A percentile compares a stretch with the other conserved stretches of the same genome.
Evolutionary conservation across 2,329 filamentous ascomycete species (phyloP).

Genomic region (Aspergillus candidus): DNA sequence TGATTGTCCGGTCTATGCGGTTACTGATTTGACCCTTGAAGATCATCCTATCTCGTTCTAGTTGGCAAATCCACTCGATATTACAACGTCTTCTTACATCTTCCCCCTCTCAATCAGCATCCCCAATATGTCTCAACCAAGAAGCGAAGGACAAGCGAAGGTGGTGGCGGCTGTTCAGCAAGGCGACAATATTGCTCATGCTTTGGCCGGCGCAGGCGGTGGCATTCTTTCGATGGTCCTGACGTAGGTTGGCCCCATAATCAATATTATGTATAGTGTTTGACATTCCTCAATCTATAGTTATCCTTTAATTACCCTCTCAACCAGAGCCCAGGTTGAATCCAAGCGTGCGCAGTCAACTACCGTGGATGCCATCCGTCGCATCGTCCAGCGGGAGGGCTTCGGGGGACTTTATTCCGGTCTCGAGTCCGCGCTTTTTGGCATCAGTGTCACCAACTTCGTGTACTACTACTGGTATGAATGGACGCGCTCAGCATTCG

Average conservation of each 20-base stretch:
- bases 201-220: slow-evolving; percentile 84
- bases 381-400: slow-evolving; percentile 88
- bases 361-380: slow-evolving; percentile 73
- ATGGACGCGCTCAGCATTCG: slow-evolving; percentile 86
- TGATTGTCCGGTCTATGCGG: no score
- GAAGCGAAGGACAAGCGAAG: slow-evolving; percentile 30
- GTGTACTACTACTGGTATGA: slow-evolving; percentile 99
- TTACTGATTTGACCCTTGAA: no score
- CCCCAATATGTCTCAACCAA: slow-evolving; percentile 36
- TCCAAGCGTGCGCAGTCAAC: slow-evolving; percentile 84
- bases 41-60: no score
- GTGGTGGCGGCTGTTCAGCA: slow-evolving; percentile 61
- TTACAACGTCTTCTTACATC: not conserved
- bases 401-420: slow-evolving; percentile 84
- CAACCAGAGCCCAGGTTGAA: slow-evolving; percentile 94
- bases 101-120: not conserved
- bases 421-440: slow-evolving; percentile 88
- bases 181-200: slow-evolving; percentile 95
- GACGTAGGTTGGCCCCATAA: slow-evolving; percentile 51
- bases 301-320: slow-evolving; percentile 95
- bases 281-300: slow-evolving; percentile 40
- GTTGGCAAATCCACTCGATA: not conserved
- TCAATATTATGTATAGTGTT: slow-evolving; percentile 3
- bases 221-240: slow-evolving; percentile 92
- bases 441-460: slow-evolving; percentile 98